phyloP scores from a whole-genome alignment of 306 rosid genomes.

The Alnus glutinosa region DNA sequence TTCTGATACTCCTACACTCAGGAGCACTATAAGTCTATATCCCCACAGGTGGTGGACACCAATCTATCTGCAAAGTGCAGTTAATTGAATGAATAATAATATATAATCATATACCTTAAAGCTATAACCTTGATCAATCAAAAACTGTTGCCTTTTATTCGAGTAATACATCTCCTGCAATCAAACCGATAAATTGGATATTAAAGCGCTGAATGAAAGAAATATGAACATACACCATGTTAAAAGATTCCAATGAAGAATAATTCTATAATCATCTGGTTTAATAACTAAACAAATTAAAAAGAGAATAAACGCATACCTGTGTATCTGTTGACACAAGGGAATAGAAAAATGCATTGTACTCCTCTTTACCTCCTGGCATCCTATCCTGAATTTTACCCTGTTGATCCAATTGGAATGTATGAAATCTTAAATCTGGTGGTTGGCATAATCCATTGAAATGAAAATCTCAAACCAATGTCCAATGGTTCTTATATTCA shows the following conservation, averaged over 20 bases:
- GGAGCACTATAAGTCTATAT: background rate
- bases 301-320: constrained; percentile 41
- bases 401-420: constrained; percentile 49
- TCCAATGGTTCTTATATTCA: background rate
- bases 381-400: constrained; percentile 93
- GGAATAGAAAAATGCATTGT: constrained; percentile 96
- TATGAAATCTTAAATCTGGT: constrained; percentile 24
- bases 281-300: constrained; percentile 13
- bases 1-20: background rate
- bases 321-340: constrained; percentile 98
- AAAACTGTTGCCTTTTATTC: constrained; percentile 93
- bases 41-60: background rate
- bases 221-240: background rate
- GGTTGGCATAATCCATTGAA: constrained; percentile 10
- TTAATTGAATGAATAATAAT: background rate
- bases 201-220: background rate
- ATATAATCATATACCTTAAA: constrained; percentile 64
- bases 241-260: background rate
- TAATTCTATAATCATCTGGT: background rate
- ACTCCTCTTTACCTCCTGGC: constrained; percentile 99
- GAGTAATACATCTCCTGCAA: constrained; percentile 98
- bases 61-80: background rate
- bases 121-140: constrained; percentile 98
- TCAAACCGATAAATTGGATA: constrained; percentile 19
- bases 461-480: background rate